Base-by-base conservation (phyloP, 768 basidiomycete species). In the Suillus subluteus region DNA sequence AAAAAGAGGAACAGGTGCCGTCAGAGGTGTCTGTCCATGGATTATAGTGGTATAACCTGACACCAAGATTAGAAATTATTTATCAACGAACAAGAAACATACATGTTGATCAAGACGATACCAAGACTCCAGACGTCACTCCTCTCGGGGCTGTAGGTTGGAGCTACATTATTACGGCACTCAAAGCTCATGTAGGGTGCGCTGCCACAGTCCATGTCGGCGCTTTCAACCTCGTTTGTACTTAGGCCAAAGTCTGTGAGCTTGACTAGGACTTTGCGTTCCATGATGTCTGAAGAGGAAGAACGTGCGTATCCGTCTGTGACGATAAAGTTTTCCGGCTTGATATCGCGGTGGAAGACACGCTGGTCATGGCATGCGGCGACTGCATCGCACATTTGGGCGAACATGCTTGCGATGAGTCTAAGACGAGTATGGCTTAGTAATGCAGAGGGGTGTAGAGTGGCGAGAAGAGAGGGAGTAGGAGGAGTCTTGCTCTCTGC, bases 131-230 rank as follows among this genome's bases (percentile, higher is more conserved):
- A 99, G 63, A 99, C 95, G 80, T 99, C 97, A 68, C 98, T 98
- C 66, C 94, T 93, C 72, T 91, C 92, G 68, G 97, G 96, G 69
- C 87, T 87, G 83, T 99, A 99, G 61, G 92, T 93, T 69, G 98
- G 96, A 37, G 92, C 93, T 70, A 96, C 85, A 79, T 98, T 98
- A 83, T 99, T 99, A 77, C 97, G 91, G 81, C 98, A 99, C 83
- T 99, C 97, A 74, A 91, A 98, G 78, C 95, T 96, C 97, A 99
- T 98, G 79, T 99, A 99, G 0, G 97, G 97, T 62, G 96, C 95
- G 77, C 95, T 97, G 66, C 97, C 97, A 78, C 98, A 99, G 77
- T 99, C 97, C 86, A 99, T 95, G 78, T 99, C 97, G 66, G 92
- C 90, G 65, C 93, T 95, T 69, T 94, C 88, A 69, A 87, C 77